Evolutionary conservation across 768 basidiomycete genomes (phyloP), one percentile per base, ranked within the genome.

Genomic region (Jaapia argillacea): DNA sequence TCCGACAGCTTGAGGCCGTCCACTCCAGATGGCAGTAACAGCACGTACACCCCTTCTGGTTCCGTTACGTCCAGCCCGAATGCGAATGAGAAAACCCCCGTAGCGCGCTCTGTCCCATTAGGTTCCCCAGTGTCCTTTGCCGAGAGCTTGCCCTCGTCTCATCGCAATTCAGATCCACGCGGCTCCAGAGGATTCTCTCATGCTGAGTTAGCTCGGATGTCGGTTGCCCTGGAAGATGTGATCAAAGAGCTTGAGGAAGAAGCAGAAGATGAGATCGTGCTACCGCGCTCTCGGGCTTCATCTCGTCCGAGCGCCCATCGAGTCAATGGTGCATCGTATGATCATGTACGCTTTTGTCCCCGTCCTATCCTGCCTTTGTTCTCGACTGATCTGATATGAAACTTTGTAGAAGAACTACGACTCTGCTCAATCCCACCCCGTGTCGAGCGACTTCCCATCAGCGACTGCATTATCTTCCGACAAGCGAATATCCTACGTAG

Each of bases 201-300:
- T 14, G 66, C 71, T 22, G 72, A 63, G 16, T 58, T 80, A 44
- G 74, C 69, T 51, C 74, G 81, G 45, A 81, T 79, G 16, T 88
- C 88, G 25, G 54, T 83, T 57, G 85, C 87, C 0, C 58, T 91
- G 26, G 81, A 84, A 50, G 71, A 78, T 46, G 88, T 73, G 7
- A 85, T 91, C 44, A 74, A 77, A 53, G 83, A 87, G 57, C 73
- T 88, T 38, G 85, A 87, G 55, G 72, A 75, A 48, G 83, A 86
- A 49, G 75, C 68, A 0, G 85, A 84, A 48, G 85, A 88, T 58
- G 79, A 86, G 59, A 80, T 87, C 48, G 66, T 87, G 50, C 71
- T 87, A 66, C 80, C 80, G 35, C 73, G 85, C 45, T 77, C 78
- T 31, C 67, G 71, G 16, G 45, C 57, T 44, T 35, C 27, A n/a